Base-by-base conservation (phyloP, 768 basidiomycete species). In the Russula lepida region DNA sequence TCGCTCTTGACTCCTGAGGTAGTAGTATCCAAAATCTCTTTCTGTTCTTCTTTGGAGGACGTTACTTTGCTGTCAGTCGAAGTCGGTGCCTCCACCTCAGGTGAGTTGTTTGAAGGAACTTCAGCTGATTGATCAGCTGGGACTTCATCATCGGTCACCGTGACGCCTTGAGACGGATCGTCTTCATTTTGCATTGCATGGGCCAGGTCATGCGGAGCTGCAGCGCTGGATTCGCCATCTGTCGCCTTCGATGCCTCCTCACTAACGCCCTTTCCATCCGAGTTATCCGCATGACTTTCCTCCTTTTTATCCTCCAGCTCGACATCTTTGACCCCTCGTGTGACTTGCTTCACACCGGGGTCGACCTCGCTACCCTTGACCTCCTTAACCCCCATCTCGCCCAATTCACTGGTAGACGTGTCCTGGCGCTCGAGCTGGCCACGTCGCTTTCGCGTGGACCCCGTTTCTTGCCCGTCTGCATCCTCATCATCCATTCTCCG, bases 241-340 rank as follows among this genome's bases (percentile, higher is more conserved):
- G 37, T 32, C 17, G 27, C 19, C 32, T 50, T 19, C 7, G 54
- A 30, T 15, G 23, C 50, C 9, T 58, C 62, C 37, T 49, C 30
- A 12, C 2, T 19, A 8, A 58, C 37, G 33, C 15, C 54, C 17
- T 39, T 41, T 44, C 12, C 64, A 41, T 64, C 59, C n/a, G n/a
- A n/a, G n/a, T n/a, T n/a, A 25, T 60, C 41, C 32, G 44, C 15
- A 19, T 33, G 12, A 44, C 19, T 28, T 23, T 33, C 54, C 33
- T 58, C 59, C 44, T 62, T 65, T 56, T 61, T 63, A 32, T 78
- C 83, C 39, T 81, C 80, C 52, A 88, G 72, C 56, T 83, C 86
- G 53, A 88, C 86, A 64, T 84, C 78, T 63, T 84, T 76, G 52
- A 89, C 88, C 4, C 86, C 86, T 67, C 79, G 69, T 0, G 86